Percentiles rank a stretch among this genome's conserved stretches.
Evolutionary conservation across 495 filamentous ascomycete species (phyloP).

Genomic region (Friedmanniomyces endolithicus): DNA sequence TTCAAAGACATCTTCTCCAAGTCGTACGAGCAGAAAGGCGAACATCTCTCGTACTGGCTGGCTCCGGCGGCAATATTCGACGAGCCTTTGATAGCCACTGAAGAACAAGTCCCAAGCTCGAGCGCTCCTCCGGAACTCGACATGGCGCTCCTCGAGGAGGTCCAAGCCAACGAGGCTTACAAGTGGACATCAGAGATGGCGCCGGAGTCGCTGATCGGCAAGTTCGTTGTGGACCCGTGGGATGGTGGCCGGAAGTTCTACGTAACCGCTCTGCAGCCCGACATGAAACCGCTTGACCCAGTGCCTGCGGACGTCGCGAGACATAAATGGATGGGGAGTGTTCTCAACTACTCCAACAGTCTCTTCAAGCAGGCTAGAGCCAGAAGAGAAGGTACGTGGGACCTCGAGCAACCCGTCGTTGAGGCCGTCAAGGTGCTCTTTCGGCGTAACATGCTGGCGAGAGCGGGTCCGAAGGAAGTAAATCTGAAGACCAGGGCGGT

Average conservation of each 20-base stretch:
- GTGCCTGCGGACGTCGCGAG: conserved; percentile 41
- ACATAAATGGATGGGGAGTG: conserved; percentile 42
- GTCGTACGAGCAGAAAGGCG: conserved; percentile 48
- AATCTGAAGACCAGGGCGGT: conserved; percentile 27
- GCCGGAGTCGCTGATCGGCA: conserved; percentile 46
- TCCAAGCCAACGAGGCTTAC: conserved; percentile 40
- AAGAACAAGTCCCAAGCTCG: background rate
- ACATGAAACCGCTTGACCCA: conserved; percentile 42
- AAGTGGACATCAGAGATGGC: conserved; percentile 43
- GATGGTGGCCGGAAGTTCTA: conserved; percentile 58
- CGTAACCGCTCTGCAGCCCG: conserved; percentile 31
- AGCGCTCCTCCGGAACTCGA: conserved; percentile 42
- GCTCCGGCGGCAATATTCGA: conserved; percentile 45
- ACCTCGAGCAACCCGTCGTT: conserved; percentile 63
- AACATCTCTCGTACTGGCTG: conserved; percentile 74
- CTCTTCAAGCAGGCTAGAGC: conserved; percentile 44
- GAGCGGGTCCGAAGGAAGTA: conserved; percentile 39
- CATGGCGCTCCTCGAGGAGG: conserved; percentile 46
- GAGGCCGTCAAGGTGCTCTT: conserved; percentile 58
- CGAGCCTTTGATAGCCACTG: conserved; percentile 6
- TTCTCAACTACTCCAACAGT: conserved; percentile 53
- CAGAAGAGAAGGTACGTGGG: conserved; percentile 29
- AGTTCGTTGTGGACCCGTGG: conserved; percentile 61
- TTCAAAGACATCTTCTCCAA: conserved; percentile 90
- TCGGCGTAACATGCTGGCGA: conserved; percentile 72